A percentile compares a stretch with the other conserved stretches of the same genome.
phyloP scores from a whole-genome alignment of 2,329 filamentous ascomycete genomes.

The Aspergillus unguis region DNA sequence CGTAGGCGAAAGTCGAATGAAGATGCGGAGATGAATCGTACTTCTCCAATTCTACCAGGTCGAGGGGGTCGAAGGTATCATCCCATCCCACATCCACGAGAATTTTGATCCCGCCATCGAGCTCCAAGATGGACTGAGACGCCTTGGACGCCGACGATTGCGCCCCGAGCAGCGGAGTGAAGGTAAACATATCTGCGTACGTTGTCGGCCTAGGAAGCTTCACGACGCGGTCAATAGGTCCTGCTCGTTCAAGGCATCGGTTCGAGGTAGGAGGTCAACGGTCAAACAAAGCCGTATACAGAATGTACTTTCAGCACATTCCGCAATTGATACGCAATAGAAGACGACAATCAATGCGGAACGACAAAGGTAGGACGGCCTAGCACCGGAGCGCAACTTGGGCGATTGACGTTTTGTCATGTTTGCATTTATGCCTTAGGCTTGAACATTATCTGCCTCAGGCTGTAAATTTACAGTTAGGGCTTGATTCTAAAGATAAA shows the following conservation, averaged over 20 bases:
- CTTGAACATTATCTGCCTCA: too few species aligned
- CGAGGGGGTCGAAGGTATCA: conserved; percentile 76
- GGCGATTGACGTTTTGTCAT: too few species aligned
- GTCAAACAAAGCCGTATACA: background rate
- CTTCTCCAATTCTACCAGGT: conserved; percentile 87
- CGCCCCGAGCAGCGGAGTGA: conserved; percentile 86
- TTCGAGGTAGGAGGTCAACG: background rate
- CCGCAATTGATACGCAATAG: too few species aligned
- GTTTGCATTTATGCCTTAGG: too few species aligned
- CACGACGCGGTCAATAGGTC: conserved; percentile 9
- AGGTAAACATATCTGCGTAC: conserved; percentile 75
- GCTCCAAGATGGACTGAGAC: conserved; percentile 91
- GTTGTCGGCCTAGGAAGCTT: conserved; percentile 12
- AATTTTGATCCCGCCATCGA: conserved; percentile 94
- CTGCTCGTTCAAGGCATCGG: conserved; percentile 14
- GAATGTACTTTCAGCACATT: background rate
- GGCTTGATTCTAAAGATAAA: too few species aligned
- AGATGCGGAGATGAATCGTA: conserved; percentile 43
- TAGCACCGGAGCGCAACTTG: too few species aligned
- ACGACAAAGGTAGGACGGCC: too few species aligned
- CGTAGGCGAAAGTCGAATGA: background rate
- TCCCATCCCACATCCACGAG: conserved; percentile 96
- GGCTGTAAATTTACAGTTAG: too few species aligned
- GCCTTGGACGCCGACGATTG: conserved; percentile 75
- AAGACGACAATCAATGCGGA: too few species aligned